Percentiles rank a stretch among this genome's conserved stretches.
Evolutionary conservation across 306 rosid species (phyloP).

Genomic region (Gastrolobium bilobum): DNA sequence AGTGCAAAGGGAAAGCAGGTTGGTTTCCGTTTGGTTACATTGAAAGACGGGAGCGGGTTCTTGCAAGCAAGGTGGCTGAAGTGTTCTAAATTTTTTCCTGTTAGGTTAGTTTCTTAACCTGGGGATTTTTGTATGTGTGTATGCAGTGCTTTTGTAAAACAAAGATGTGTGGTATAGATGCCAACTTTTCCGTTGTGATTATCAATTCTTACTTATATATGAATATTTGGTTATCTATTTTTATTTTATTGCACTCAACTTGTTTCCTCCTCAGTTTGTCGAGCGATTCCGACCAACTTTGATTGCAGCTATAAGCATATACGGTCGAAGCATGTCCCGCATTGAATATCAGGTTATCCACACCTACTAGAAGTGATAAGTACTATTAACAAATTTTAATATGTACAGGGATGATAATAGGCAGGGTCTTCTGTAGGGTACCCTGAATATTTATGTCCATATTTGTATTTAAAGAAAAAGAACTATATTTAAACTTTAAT

Average conservation of each 20-base stretch:
- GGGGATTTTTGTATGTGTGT: constrained; percentile 52
- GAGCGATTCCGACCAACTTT: neutral
- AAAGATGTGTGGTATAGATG: constrained; percentile 54
- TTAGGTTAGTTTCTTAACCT: constrained; percentile 44
- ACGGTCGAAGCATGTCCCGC: neutral
- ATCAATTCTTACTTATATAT: constrained; percentile 36
- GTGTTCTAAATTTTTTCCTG: constrained; percentile 57
- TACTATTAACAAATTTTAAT: too few relatives aligned
- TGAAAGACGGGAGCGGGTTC: constrained; percentile 82
- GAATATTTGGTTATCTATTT: constrained; percentile 10
- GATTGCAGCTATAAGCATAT: neutral
- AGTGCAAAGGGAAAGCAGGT: constrained; percentile 82
- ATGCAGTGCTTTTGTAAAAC: constrained; percentile 42
- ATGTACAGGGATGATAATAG: too few relatives aligned
- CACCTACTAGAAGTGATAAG: neutral
- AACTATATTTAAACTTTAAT: too few relatives aligned
- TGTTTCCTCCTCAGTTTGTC: constrained; percentile 15
- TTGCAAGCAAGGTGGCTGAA: constrained; percentile 89
- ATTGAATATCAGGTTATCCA: neutral
- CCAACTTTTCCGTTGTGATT: constrained; percentile 38
- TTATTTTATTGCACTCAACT: constrained; percentile 31
- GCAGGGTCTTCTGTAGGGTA: too few relatives aligned
- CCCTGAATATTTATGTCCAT: too few relatives aligned
- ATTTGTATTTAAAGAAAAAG: too few relatives aligned
- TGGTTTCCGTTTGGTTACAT: constrained; percentile 84